A percentile compares a stretch with the other conserved stretches of the same genome.
Conservation (phyloP, 2,329 filamentous ascomycete genomes). For the Colletotrichum liriopes region DNA sequence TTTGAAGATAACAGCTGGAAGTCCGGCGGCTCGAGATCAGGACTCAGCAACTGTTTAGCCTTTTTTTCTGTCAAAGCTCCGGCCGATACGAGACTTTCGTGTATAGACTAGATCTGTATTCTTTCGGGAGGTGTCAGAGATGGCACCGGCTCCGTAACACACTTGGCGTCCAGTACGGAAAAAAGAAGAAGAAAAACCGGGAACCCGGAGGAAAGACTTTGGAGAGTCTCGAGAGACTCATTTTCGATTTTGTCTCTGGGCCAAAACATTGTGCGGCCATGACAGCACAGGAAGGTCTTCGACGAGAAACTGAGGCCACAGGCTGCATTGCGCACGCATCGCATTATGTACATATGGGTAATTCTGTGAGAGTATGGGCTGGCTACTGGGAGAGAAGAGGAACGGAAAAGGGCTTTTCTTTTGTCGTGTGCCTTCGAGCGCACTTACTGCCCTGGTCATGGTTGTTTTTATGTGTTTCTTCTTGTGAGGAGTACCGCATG, state of each 20-base stretch:
- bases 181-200: background rate
- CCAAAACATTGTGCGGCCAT: conserved; percentile 18
- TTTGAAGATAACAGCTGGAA: conserved; percentile 28
- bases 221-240: conserved; percentile 10
- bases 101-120: conserved; percentile 43
- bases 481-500: conserved; percentile 39
- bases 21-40: conserved; percentile 17
- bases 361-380: conserved; percentile 42
- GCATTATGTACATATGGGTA: conserved; percentile 40
- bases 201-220: conserved; percentile 11
- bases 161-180: conserved; percentile 26
- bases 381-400: conserved; percentile 30
- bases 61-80: conserved; percentile 28
- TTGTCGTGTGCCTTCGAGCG: conserved; percentile 15
- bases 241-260: conserved; percentile 10
- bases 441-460: conserved; percentile 13
- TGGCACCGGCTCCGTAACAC: conserved; percentile 21
- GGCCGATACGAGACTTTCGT: conserved; percentile 32
- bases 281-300: conserved; percentile 19
- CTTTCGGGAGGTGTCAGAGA: conserved; percentile 21
- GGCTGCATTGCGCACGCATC: conserved; percentile 19
- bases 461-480: conserved; percentile 15
- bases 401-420: conserved; percentile 28
- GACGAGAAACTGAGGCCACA: conserved; percentile 6
- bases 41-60: conserved; percentile 20